Percentiles rank a stretch among this genome's conserved stretches.
Conservation (phyloP, 768 basidiomycete genomes). For the Mycena alexandri region DNA sequence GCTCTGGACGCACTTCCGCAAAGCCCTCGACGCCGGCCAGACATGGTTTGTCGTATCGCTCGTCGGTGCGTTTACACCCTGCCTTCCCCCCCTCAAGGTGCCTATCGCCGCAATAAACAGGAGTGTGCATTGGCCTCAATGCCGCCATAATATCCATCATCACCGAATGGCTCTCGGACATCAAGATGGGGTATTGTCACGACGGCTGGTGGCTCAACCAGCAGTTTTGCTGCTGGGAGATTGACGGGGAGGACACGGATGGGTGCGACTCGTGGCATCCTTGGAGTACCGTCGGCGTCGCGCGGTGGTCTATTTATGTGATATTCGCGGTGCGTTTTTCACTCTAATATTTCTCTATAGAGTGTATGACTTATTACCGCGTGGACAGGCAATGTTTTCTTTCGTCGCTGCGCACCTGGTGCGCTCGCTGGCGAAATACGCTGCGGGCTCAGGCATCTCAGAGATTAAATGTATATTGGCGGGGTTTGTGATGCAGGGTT, state of each 20-base stretch:
- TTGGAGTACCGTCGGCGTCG: constrained; percentile 81
- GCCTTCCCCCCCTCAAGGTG: neutral
- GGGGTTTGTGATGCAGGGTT: constrained; percentile 98
- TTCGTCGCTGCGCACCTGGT: constrained; percentile 93
- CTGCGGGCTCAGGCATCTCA: constrained; percentile 97
- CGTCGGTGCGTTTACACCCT: constrained; percentile 73
- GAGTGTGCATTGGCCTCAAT: constrained; percentile 91
- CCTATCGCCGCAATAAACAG: constrained; percentile 54
- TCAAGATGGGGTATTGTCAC: constrained; percentile 97
- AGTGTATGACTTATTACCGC: neutral
- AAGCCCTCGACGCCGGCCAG: constrained; percentile 77
- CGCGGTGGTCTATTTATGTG: constrained; percentile 89
- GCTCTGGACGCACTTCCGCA: constrained; percentile 73
- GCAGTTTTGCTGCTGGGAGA: constrained; percentile 98
- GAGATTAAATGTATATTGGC: constrained; percentile 99
- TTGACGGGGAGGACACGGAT: constrained; percentile 82
- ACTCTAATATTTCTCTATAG: neutral
- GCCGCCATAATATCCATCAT: constrained; percentile 96
- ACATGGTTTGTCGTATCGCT: constrained; percentile 94
- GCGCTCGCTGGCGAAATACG: constrained; percentile 89
- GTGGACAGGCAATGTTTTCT: constrained; percentile 77
- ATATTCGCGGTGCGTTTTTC: constrained; percentile 81
- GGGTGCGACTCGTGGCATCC: constrained; percentile 93
- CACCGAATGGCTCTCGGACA: constrained; percentile 97
- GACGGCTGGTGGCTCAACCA: constrained; percentile 99